Base-by-base conservation (phyloP, 2,329 filamentous ascomycete species). In the Akanthomyces uredinophilus region DNA sequence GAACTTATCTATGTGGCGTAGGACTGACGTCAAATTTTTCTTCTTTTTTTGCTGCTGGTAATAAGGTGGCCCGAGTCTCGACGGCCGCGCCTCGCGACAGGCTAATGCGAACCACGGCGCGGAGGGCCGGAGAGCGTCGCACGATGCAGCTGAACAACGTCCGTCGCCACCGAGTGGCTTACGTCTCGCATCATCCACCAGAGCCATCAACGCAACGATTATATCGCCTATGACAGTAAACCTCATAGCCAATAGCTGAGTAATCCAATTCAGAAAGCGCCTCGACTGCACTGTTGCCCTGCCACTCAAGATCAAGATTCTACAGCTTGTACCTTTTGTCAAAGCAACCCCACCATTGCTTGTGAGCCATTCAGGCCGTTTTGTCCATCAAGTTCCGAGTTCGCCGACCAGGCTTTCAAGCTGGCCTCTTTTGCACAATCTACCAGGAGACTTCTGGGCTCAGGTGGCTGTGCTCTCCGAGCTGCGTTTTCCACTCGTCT, bases 401-500 rank as follows among this genome's bases (percentile, higher is more conserved):
- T 6, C 18, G n/a, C 20, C 32, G 8, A n/a, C 35, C 10, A n/a
- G 27, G 10, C 35, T 22, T n/a, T 50, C 44, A 60, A 60, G 27
- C 57, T 60, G 57, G 57, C 57, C 16, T 52, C 57, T 5, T n/a
- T 44, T 44, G 14, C 47, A n/a, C 16, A 18, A 16, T 39, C 24
- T 5, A 11, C 20, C 27, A 18, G 35, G 24, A 52, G 37, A 47
- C 13, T 52, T 20, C n/a, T 35, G 1, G 24, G 16, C 20, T 41
- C 37, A 22, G 41, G 54, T 20, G 14, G 39, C 7, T 22, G 39
- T 62, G 56, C 62, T 56, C 50, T 66, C 24, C 51, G 55, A 50
- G 27, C 20, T 37, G 20, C 51, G 5, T 51, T 46, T 13, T 55
- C 64, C 16, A 63, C 47, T n/a, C 47, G 24, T 24, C 54, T 53